Evolutionary conservation across 306 rosid species (phyloP), one percentile per base, ranked within the genome.

Genomic region (Medicago ruthenica): DNA sequence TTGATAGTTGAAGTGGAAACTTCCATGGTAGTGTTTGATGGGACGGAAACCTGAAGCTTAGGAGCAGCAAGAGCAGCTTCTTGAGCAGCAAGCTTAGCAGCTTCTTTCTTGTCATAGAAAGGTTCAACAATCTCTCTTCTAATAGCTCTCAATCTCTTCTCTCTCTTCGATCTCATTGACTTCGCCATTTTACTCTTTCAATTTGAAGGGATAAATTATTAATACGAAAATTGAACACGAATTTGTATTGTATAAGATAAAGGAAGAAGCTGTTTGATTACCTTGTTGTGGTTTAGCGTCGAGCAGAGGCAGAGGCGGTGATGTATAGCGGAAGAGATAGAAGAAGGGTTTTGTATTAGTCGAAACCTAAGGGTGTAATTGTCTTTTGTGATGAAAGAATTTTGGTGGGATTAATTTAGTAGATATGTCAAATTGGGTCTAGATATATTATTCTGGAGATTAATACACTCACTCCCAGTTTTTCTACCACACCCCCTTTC

Each of bases 1-100:
- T 18, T 13, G n/a, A 4, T 5, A 16, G 85, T 5, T 0, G 89
- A 55, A 37, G 81, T 73, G 39, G 85, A 24, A 17, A 63, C 71
- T 2, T 91, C 97, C 97, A 89, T 91, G 36, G 89, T 60, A 44
- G 85, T 63, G 7, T 61, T 77, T 4, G 85, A 31, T 7, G 88
- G 70, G 4, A 69, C 60, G 0, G 82, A 78, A 27, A 87, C 96
- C 1, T 80, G 83, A 3, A 95, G 89, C 93, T 92, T 95, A 55
- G 99, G 98, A 40, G 98, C 98, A 8, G 90, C 93, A 74, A 95
- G 96, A 74, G 99, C 97, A 62, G 98, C 97, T 78, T 90, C 91
- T 61, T 82, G 93, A 13, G 88, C 97, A 7, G 99, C 97, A 3
- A 90, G 84, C 88, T 92, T 96, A 9, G 99, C 99, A 2, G 75